These are phyloP conservation scores for Lagenidium giganteum DNA, from an alignment of 352 stramenopile species.

Conservation along the genomic window DNA sequence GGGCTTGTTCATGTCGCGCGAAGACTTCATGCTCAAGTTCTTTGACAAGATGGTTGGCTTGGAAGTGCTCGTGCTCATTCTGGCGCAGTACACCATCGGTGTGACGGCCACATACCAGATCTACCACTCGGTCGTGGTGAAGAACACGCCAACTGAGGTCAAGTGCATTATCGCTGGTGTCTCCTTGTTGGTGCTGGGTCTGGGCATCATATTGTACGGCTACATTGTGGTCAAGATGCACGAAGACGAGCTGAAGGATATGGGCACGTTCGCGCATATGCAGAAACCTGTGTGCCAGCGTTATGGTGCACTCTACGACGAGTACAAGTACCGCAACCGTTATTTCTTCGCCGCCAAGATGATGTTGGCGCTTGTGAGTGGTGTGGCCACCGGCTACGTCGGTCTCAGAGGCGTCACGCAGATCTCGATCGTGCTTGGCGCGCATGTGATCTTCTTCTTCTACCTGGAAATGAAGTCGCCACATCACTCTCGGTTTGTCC, in stretches of 20 bases:
- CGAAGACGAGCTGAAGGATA: slow-evolving; percentile 67
- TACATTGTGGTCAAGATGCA: slow-evolving; percentile 68
- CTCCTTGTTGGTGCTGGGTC: slow-evolving; percentile 55
- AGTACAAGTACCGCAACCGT: slow-evolving; percentile 86
- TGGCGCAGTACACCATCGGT: slow-evolving; percentile 84
- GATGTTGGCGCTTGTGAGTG: slow-evolving; percentile 58
- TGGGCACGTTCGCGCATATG: slow-evolving; percentile 69
- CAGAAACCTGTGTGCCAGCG: slow-evolving; percentile 82
- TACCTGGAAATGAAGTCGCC: slow-evolving; percentile 65
- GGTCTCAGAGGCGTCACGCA: slow-evolving; percentile 42
- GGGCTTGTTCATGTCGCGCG: slow-evolving; percentile 59
- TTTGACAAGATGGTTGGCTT: slow-evolving; percentile 84
- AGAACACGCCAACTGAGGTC: slow-evolving; percentile 43
- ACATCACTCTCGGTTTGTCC: slow-evolving; percentile 65
- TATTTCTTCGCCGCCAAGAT: slow-evolving; percentile 84
- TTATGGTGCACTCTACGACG: slow-evolving; percentile 80
- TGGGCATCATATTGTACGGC: slow-evolving; percentile 77
- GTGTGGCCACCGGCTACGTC: slow-evolving; percentile 54
- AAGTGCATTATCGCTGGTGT: slow-evolving; percentile 62
- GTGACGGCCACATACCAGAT: slow-evolving; percentile 84
- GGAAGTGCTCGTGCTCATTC: slow-evolving; percentile 62
- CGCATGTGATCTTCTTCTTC: slow-evolving; percentile 70
- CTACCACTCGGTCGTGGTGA: slow-evolving; percentile 59
- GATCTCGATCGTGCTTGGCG: slow-evolving; percentile 42
- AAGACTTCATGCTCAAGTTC: slow-evolving; percentile 70